Evolutionary conservation across 495 filamentous ascomycete species (phyloP).

Genomic region (Penicillium lagena): DNA sequence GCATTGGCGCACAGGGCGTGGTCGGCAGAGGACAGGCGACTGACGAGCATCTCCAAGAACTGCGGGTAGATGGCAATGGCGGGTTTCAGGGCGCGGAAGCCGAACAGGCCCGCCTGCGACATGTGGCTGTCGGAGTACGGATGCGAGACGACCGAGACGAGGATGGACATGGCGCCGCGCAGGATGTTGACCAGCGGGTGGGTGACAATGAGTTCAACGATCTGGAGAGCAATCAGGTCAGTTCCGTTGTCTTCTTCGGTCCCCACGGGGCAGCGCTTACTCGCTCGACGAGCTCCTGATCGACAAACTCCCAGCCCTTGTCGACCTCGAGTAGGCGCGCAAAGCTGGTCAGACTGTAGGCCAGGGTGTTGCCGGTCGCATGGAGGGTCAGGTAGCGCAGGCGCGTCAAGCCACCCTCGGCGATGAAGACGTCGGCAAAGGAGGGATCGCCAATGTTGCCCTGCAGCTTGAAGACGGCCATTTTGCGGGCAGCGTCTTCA

Average conservation of each 20-base stretch:
- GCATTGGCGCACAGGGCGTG: slow-evolving; percentile 96
- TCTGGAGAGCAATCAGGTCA: slow-evolving; percentile 32
- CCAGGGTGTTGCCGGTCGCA: slow-evolving; percentile 86
- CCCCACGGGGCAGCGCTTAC: slow-evolving; percentile 30
- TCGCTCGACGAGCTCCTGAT: slow-evolving; percentile 60
- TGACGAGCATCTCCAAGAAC: slow-evolving; percentile 91
- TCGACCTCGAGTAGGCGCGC: slow-evolving; percentile 85
- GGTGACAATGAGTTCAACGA: slow-evolving; percentile 89
- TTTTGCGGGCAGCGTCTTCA: slow-evolving; percentile 92
- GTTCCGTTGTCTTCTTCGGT: neutral
- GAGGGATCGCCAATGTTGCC: slow-evolving; percentile 89
- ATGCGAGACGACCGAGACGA: slow-evolving; percentile 87
- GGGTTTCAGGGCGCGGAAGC: slow-evolving; percentile 86
- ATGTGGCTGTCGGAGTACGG: slow-evolving; percentile 46
- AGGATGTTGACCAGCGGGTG: slow-evolving; percentile 97
- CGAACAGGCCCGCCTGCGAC: slow-evolving; percentile 54
- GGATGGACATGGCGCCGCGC: slow-evolving; percentile 90
- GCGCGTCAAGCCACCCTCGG: slow-evolving; percentile 74
- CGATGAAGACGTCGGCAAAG: slow-evolving; percentile 94
- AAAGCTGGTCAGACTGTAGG: slow-evolving; percentile 87
- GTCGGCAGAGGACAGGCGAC: slow-evolving; percentile 82
- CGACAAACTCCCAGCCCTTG: slow-evolving; percentile 88
- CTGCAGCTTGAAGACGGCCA: slow-evolving; percentile 98
- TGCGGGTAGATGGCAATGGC: slow-evolving; percentile 85
- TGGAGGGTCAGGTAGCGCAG: slow-evolving; percentile 76